Percentiles rank a stretch among this genome's conserved stretches.
These are phyloP conservation scores for Phoma herbarum DNA, from an alignment of 2,329 filamentous ascomycete genomes.

Conservation along the genomic window DNA sequence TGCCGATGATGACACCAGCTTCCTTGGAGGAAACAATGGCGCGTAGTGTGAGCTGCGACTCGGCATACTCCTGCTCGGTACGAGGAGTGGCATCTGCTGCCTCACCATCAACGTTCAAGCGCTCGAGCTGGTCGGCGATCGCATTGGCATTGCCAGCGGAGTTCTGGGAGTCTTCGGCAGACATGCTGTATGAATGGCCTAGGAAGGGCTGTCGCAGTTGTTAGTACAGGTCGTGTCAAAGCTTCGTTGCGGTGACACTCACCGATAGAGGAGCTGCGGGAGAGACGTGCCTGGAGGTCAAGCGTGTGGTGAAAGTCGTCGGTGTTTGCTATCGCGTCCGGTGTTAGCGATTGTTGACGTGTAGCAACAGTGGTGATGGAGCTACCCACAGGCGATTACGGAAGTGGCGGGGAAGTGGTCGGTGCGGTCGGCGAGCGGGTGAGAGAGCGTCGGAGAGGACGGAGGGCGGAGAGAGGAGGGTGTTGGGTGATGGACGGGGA, in stretches of 20 bases:
- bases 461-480: constrained; percentile 32
- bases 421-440: constrained; percentile 37
- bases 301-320: constrained; percentile 9
- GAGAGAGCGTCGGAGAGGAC: constrained; percentile 27
- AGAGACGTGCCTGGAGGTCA: constrained; percentile 11
- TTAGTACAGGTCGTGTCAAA: constrained; percentile 40
- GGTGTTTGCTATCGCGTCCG: constrained; percentile 28
- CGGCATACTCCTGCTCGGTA: constrained; percentile 96
- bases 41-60: constrained; percentile 89
- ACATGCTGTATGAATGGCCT: constrained; percentile 53
- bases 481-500: constrained; percentile 27
- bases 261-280: constrained; percentile 23
- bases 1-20: constrained; percentile 98
- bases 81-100: constrained; percentile 83
- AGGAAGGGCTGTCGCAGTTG: constrained; percentile 34
- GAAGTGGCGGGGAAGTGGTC: constrained; percentile 48
- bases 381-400: constrained; percentile 43
- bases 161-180: constrained; percentile 51
- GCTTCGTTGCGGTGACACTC: constrained; percentile 12
- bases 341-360: constrained; percentile 36
- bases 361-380: constrained; percentile 24
- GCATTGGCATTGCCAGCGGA: constrained; percentile 47
- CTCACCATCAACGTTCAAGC: constrained; percentile 52
- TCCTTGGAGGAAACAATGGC: constrained; percentile 99
- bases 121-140: constrained; percentile 55